Base-by-base conservation (phyloP, 495 filamentous ascomycete species). In the Aspergillus bertholletiae region DNA sequence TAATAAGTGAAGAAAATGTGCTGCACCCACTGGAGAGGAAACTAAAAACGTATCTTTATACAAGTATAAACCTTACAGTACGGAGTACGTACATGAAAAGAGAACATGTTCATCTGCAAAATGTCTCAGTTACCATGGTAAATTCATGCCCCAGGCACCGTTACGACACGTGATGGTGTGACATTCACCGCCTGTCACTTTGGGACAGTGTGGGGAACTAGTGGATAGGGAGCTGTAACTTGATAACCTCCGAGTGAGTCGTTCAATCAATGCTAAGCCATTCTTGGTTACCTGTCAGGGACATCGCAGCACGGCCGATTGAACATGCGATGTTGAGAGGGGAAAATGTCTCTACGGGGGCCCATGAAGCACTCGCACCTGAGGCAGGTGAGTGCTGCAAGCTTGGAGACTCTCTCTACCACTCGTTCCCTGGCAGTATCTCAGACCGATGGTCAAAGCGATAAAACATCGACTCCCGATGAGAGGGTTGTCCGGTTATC, bases 331-430 rank as follows among this genome's bases (percentile, higher is more conserved):
- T 30, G 20, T 30, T 54, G 28, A 46, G 23, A 43, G 35, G 22
- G 48, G 23, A 72, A 21, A 45, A 73, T 76, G 71, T 74, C 73
- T 58, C 57, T 74, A 60, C 69, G 72, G 40, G 74, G 73, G 54
- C 72, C 73, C 45, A 70, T 74, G 58, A 70, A 70, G 63, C 73
- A 67, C 60, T 78, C 74, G 44, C 74, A 78, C 57, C 62, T 78
- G 47, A 63, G 73, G 54, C 73, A 76, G 61, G 74, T 78, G 55
- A 78, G 74, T 55, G 73, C 74, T 46, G 74, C 74, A 30, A 77
- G 74, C 56, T 53, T 77, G 58, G 74, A 75, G 28, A 69, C 68
- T 26, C 53, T 72, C 51, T 71, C 71, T 47, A 70, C 66, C 54
- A 48, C 61, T 53, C 62, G 66, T 48, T 71, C 73, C 5, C 48